Evolutionary conservation across 2,329 filamentous ascomycete species (phyloP).

Genomic region (Delphinella strobiligena): DNA sequence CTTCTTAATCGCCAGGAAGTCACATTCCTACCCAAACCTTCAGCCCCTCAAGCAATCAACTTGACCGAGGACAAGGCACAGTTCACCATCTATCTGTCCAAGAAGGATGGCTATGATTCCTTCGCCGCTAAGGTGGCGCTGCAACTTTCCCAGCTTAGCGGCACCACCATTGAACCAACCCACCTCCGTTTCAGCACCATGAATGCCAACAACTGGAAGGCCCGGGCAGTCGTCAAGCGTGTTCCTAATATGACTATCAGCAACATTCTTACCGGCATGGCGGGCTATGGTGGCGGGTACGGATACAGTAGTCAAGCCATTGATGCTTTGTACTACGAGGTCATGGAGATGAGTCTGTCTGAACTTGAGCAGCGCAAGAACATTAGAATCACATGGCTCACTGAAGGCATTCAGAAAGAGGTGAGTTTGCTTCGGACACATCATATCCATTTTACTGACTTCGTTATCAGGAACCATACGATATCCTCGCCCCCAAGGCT

Average conservation of each 20-base stretch:
- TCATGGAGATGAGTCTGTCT: conserved; percentile 84
- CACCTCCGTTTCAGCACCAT: conserved; percentile 89
- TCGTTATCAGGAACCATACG: conserved; percentile 52
- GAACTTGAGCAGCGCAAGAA: conserved; percentile 89
- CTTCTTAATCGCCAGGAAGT: conserved; percentile 73
- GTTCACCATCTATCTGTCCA: conserved; percentile 70
- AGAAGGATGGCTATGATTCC: conserved; percentile 82
- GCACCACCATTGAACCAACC: conserved; percentile 54
- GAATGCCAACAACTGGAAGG: conserved; percentile 61
- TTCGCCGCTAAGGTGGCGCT: conserved; percentile 74
- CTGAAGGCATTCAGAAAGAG: conserved; percentile 85
- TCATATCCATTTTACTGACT: conserved; percentile 5
- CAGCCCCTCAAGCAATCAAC: conserved; percentile 23
- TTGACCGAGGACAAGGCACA: conserved; percentile 39
- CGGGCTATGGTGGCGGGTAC: conserved; percentile 57
- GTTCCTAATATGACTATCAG: conserved; percentile 56
- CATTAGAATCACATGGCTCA: conserved; percentile 71
- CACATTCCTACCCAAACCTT: conserved; percentile 55
- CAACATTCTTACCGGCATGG: conserved; percentile 55
- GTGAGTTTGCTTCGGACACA: conserved; percentile 33
- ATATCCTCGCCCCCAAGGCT: conserved; percentile 79
- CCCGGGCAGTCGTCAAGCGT: conserved; percentile 68
- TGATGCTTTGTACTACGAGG: conserved; percentile 81
- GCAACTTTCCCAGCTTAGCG: conserved; percentile 39
- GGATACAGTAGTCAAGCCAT: conserved; percentile 44